phyloP scores from a whole-genome alignment of 768 basidiomycete species.

The Mycena epipterygia region DNA sequence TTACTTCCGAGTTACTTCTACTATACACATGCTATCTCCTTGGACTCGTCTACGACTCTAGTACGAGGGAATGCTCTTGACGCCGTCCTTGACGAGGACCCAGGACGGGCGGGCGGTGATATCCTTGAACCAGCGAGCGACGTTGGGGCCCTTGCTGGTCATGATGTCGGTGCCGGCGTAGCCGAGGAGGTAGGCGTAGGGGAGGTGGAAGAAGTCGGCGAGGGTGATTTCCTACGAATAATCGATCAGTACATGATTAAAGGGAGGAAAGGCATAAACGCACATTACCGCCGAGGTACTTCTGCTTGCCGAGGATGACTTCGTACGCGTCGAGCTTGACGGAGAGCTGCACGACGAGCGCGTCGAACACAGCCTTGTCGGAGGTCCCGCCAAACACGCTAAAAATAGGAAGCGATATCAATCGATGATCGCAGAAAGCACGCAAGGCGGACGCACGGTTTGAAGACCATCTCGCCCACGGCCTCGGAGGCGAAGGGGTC shows the following conservation, averaged over 20 bases:
- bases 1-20: no score
- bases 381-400: conserved; percentile 22
- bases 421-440: neutral
- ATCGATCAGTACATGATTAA: neutral
- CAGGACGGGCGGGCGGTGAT: neutral
- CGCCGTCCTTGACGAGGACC: neutral
- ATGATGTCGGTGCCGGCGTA: conserved; percentile 46
- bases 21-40: no score
- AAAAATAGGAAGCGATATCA: neutral
- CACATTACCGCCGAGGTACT: no score
- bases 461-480: conserved; percentile 18
- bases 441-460: conserved; percentile 17
- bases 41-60: no score
- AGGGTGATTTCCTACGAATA: conserved; percentile 54
- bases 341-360: conserved; percentile 36
- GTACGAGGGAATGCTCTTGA: neutral
- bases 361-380: no score
- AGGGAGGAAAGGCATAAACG: no score
- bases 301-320: neutral
- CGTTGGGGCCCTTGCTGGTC: conserved; percentile 55
- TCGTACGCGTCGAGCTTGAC: neutral
- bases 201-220: conserved; percentile 61
- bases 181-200: conserved; percentile 48
- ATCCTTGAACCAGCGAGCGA: conserved; percentile 36
- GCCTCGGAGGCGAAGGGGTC: neutral